phyloP scores from a whole-genome alignment of 768 basidiomycete species.

The Psilocybe cubensis region DNA sequence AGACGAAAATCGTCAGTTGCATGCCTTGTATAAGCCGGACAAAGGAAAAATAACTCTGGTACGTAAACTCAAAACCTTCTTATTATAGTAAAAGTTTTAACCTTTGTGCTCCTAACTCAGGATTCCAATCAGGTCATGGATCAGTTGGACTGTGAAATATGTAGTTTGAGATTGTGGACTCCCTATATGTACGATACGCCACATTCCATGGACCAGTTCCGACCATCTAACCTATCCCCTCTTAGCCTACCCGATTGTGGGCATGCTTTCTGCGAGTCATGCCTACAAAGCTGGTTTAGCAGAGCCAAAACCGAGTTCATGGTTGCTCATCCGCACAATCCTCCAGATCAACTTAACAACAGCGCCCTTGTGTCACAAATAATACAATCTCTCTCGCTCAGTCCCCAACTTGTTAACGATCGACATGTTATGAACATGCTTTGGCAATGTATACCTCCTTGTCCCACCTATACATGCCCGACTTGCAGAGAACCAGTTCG shows the following conservation, averaged over 20 bases:
- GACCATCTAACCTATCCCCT: neutral
- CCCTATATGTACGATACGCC: slow-evolving; percentile 59
- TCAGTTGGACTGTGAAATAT: slow-evolving; percentile 64
- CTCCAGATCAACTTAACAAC: slow-evolving; percentile 29
- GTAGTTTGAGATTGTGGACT: slow-evolving; percentile 63
- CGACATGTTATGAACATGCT: slow-evolving; percentile 31
- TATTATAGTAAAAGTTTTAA: neutral
- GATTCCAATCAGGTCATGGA: slow-evolving; percentile 54
- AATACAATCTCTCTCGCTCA: slow-evolving; percentile 18
- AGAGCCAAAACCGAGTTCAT: slow-evolving; percentile 55
- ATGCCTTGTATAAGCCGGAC: slow-evolving; percentile 23
- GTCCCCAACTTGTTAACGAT: slow-evolving; percentile 27
- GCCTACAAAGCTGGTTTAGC: slow-evolving; percentile 59
- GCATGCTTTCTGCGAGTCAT: slow-evolving; percentile 68
- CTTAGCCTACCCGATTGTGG: slow-evolving; percentile 66
- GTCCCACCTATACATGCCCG: slow-evolving; percentile 69
- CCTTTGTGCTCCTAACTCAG: slow-evolving; percentile 28
- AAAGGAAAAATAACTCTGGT: slow-evolving; percentile 36
- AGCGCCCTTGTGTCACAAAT: slow-evolving; percentile 6
- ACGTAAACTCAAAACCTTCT: slow-evolving; percentile 10
- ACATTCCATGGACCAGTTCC: neutral
- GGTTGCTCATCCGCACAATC: slow-evolving; percentile 47
- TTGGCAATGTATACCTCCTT: slow-evolving; percentile 31
- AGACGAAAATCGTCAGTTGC: slow-evolving; percentile 32
- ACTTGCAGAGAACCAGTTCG: slow-evolving; percentile 58